Percentiles rank a stretch among this genome's conserved stretches.
phyloP scores from a whole-genome alignment of 169 alveolate genomes.

The Plasmodium yoelii region DNA sequence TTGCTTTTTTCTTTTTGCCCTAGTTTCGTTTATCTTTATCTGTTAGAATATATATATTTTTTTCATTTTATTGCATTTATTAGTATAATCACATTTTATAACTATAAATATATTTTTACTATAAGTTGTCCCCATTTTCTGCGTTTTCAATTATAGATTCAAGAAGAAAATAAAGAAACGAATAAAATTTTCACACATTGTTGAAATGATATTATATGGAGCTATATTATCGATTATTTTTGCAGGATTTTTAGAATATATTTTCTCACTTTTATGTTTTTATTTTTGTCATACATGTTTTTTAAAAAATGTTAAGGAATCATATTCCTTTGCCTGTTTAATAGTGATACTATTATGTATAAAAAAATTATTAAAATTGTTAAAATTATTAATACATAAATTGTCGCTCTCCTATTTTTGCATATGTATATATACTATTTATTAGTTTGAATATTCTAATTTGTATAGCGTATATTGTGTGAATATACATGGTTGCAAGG shows the following conservation, averaged over 20 bases:
- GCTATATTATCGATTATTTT: conserved; percentile 27
- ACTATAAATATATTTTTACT: background rate
- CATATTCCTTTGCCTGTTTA: conserved; percentile 29
- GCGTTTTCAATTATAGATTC: conserved; percentile 25
- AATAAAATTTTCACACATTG: conserved; percentile 23
- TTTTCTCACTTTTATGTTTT: conserved; percentile 33
- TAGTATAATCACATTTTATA: background rate
- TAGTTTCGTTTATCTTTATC: conserved; percentile 53
- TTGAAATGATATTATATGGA: conserved; percentile 74
- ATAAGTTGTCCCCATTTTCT: conserved; percentile 5
- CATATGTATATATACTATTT: background rate
- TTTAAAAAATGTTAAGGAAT: conserved; percentile 27
- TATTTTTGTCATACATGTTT: conserved; percentile 43
- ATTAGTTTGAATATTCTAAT: conserved; percentile 1
- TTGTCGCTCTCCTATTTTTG: background rate
- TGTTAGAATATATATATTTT: conserved; percentile 22
- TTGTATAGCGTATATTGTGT: background rate
- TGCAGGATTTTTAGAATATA: conserved; percentile 55
- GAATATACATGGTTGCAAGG: background rate
- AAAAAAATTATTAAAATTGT: conserved; percentile 1
- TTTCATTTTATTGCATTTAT: background rate
- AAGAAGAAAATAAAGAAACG: conserved; percentile 31
- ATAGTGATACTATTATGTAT: conserved; percentile 53
- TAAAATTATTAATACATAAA: conserved; percentile 2
- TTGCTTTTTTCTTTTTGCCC: conserved; percentile 58